Evolutionary conservation across 768 basidiomycete genomes (phyloP), one percentile per base, ranked within the genome.

Genomic region (Mrakia frigida): DNA sequence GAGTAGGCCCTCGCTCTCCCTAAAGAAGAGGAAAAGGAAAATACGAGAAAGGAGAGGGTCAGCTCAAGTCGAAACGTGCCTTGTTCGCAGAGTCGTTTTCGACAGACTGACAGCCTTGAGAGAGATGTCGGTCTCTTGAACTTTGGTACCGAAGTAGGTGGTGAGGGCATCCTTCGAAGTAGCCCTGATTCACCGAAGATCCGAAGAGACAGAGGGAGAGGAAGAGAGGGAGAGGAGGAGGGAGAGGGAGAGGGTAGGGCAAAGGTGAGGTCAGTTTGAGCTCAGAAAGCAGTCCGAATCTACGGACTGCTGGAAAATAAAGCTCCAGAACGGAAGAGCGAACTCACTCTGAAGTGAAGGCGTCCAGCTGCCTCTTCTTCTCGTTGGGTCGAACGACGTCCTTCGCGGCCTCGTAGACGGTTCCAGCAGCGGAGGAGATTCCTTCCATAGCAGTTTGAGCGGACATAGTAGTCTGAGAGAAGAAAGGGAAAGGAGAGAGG

Each of bases 1-100:
- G 85, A 35, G 88, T 87, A 1, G 93, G 90, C 0, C 92, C 94
- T 28, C 84, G 77, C 63, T 65, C 31, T 33, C 31, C 63, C 33
- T 35, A 18, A 7, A 3, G 25, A 39, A 21, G 63, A 46, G 18
- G 9, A 37, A 13, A 31, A 5, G 31, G 31, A 1, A 21, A 35
- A 7, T 6, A 18, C 60, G n/a, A 14, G 28, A 39, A 1, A 28
- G 46, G 2, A 3, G 46, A 50, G 5, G 46, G 33, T 65, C 37
- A 65, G 37, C 31, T 65, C 63, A 18, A 35, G 39, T 41, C 39
- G 39, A 41, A 5, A 41, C 46, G 46, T 18, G 1, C 18, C 46
- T 33, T 14, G 10, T 7, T 2, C 31, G 23, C 33, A 1, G 33
- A 5, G 23, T 9, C n/a, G 7, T 25, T 18, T 31, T 16, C 63